Percentiles rank a stretch among this genome's conserved stretches.
phyloP scores from a whole-genome alignment of 257 asterid species.

The Thymus quinquecostatus region DNA sequence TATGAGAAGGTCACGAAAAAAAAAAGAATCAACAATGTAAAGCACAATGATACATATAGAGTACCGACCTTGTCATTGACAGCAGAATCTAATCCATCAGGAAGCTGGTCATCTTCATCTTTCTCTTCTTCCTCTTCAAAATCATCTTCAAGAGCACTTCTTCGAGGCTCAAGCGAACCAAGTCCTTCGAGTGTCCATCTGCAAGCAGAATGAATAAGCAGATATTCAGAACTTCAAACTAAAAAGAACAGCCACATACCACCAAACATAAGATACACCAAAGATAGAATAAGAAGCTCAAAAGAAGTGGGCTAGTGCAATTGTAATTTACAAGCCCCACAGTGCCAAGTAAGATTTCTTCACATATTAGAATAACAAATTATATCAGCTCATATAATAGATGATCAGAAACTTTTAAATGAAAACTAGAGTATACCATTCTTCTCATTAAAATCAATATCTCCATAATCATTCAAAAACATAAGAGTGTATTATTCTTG shows the following conservation, averaged over 20 bases:
- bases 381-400: not conserved
- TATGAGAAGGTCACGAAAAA: conserved; percentile 18
- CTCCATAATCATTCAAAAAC: not conserved
- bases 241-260: not conserved
- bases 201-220: conserved; percentile 27
- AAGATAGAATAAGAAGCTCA: not conserved
- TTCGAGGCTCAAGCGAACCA: conserved; percentile 78
- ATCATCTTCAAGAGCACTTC: conserved; percentile 99
- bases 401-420: not conserved
- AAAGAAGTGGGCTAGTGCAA: not conserved
- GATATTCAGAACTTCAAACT: conserved; percentile 23
- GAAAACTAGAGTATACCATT: not conserved
- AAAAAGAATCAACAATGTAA: conserved; percentile 9
- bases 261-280: conserved; percentile 7
- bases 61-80: conserved; percentile 66
- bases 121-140: conserved; percentile 98
- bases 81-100: conserved; percentile 59
- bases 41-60: not conserved
- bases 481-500: conserved; percentile 2
- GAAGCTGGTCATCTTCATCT: conserved; percentile 80
- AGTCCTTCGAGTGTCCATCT: conserved; percentile 82
- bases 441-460: not conserved
- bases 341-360: conserved; percentile 1
- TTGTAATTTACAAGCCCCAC: not conserved
- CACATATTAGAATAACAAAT: not conserved